Evolutionary conservation across 2,329 filamentous ascomycete genomes (phyloP).

Genomic region (Colletotrichum kahawae): DNA sequence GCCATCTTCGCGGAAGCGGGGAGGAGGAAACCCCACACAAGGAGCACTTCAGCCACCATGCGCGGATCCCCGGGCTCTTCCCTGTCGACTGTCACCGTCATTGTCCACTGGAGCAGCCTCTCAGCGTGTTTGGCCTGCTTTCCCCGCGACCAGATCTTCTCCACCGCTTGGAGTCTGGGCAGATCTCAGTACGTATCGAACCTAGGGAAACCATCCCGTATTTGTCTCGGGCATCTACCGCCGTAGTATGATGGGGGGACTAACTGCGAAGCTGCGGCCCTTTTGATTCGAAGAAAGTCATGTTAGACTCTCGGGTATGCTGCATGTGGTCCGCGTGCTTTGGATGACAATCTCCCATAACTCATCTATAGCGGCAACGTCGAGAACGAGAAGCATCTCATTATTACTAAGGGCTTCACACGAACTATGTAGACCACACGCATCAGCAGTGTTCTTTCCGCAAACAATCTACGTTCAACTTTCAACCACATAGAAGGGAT

Average conservation of each 20-base stretch:
- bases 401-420: not conserved
- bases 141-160: not conserved
- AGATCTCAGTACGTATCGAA: not conserved
- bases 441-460: not conserved
- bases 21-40: slow-evolving; percentile 13
- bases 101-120: not conserved
- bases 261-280: not conserved
- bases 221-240: not conserved
- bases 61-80: slow-evolving; percentile 1
- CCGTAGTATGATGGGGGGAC: not conserved
- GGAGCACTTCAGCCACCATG: not conserved
- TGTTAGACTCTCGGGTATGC: not conserved
- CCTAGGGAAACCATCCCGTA: not conserved
- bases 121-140: not conserved
- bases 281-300: not conserved
- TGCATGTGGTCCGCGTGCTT: not conserved
- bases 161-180: not conserved
- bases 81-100: not conserved
- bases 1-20: slow-evolving; percentile 5
- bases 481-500: not conserved
- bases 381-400: not conserved
- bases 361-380: not conserved
- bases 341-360: not conserved
- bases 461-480: not conserved
- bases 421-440: not conserved